Evolutionary conservation across 2,329 filamentous ascomycete species (phyloP).

Genomic region (Purpureocillium takamizusanense): DNA sequence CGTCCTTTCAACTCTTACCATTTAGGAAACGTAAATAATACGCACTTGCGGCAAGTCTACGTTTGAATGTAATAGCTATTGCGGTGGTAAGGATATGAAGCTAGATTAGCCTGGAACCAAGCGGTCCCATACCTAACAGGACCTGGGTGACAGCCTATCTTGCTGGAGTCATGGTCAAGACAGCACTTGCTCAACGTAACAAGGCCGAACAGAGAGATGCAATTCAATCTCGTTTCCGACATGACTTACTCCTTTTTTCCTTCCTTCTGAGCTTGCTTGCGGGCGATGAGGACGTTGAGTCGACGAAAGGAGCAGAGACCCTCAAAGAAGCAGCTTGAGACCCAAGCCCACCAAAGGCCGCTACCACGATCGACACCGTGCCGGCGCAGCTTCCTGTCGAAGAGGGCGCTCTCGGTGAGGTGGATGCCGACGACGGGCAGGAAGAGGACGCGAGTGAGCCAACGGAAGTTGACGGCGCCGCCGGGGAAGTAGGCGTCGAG

Average conservation of each 20-base stretch:
- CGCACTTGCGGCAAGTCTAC: no score
- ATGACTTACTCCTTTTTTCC: conserved; percentile 30
- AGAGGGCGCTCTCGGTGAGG: conserved; percentile 46
- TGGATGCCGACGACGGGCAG: conserved; percentile 56
- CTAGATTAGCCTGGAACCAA: no score
- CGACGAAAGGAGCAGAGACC: conserved; percentile 40
- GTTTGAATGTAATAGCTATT: no score
- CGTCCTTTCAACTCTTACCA: conserved; percentile 11
- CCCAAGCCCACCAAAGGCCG: conserved; percentile 47
- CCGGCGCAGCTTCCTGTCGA: conserved; percentile 38
- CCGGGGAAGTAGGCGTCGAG: conserved; percentile 44
- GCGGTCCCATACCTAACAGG: no score
- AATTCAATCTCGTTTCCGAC: no score
- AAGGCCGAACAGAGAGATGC: no score
- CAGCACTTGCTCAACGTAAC: no score
- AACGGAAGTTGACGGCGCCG: conserved; percentile 49
- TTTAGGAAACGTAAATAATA: no score
- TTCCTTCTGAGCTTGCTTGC: conserved; percentile 31
- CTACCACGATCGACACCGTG: conserved; percentile 37
- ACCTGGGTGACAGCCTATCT: no score
- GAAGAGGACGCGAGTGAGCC: conserved; percentile 50
- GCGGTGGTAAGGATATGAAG: no score
- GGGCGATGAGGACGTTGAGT: conserved; percentile 38
- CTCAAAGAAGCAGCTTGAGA: conserved; percentile 42
- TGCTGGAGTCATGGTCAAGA: no score